Evolutionary conservation across 164 flowering plant genomes (phyloP).

Genomic region (Annona squamosa): DNA sequence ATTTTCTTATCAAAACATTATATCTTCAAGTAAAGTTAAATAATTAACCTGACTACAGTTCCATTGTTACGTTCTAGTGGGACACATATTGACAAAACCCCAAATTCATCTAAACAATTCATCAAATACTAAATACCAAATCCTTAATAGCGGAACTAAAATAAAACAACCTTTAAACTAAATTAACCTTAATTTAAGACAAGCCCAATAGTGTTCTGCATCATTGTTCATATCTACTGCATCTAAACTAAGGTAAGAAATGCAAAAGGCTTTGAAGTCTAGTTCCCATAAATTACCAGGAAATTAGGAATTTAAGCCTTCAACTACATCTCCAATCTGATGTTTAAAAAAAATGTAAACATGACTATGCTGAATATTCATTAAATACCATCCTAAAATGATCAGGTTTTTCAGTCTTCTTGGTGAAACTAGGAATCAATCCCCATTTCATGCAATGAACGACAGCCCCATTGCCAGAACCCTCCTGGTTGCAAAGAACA

Average conservation of each 20-base stretch:
- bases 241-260: neutral
- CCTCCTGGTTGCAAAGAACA: constrained; percentile 58
- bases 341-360: neutral
- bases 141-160: too few relatives aligned
- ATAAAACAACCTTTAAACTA: too few relatives aligned
- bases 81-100: too few relatives aligned
- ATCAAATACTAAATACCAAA: too few relatives aligned
- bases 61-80: too few relatives aligned
- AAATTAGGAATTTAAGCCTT: neutral
- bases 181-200: too few relatives aligned
- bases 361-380: neutral
- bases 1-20: too few relatives aligned
- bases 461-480: constrained; percentile 33
- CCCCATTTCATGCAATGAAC: constrained; percentile 98
- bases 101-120: too few relatives aligned
- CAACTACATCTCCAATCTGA: constrained; percentile 1
- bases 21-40: too few relatives aligned
- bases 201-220: neutral
- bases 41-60: too few relatives aligned
- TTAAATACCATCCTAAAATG: constrained; percentile 72
- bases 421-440: constrained; percentile 86
- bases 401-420: constrained; percentile 75
- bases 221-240: neutral
- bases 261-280: neutral
- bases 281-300: neutral